Evolutionary conservation across 176 grass and related monocot species (phyloP), one percentile per base, ranked within the genome.

Genomic region (Rhynchospora pubera): DNA sequence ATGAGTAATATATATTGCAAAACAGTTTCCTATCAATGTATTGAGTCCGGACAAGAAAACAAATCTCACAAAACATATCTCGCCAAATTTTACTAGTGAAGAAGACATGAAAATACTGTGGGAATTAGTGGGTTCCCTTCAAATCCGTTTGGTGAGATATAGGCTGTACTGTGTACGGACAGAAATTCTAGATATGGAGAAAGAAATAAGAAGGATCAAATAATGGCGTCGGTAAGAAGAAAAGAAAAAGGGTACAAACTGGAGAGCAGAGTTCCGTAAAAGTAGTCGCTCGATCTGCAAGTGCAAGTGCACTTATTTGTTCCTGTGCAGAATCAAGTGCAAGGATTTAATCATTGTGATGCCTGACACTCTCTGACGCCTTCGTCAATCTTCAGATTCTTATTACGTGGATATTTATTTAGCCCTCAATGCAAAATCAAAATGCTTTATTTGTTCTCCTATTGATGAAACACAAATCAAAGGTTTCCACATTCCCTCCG

Each of bases 261-360:
- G 79, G 79, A 21, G 26, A 64, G 58, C 59, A 53, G 56, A 52
- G n/a, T n/a, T n/a, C n/a, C n/a, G n/a, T n/a, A n/a, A n/a, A n/a
- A n/a, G 39, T 16, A 81, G 32, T 81, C 22, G 6, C 57, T 42
- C 57, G n/a, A n/a, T n/a, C n/a, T n/a, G n/a, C n/a, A n/a, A n/a
- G n/a, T 42, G 28, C 30, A 66, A 59, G 11, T 81, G 39, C 78
- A 62, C 78, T 81, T 22, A 42, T 58, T 62, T 18, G n/a, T 62
- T 18, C 42, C 30, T 46, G 30, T 80, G 34, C 32, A 23, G 51
- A 9, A 23, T 3, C 57, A 80, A 80, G 55, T 81, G 79, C 79
- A 82, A 50, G 57, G 72, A 48, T 51, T 82, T 64, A 82, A 82
- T 65, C 79, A 82, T 82, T 82, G 60, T 64, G 43, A 48, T 46